phyloP scores from a whole-genome alignment of 2,329 filamentous ascomycete genomes.

The Botrytis cinerea region DNA sequence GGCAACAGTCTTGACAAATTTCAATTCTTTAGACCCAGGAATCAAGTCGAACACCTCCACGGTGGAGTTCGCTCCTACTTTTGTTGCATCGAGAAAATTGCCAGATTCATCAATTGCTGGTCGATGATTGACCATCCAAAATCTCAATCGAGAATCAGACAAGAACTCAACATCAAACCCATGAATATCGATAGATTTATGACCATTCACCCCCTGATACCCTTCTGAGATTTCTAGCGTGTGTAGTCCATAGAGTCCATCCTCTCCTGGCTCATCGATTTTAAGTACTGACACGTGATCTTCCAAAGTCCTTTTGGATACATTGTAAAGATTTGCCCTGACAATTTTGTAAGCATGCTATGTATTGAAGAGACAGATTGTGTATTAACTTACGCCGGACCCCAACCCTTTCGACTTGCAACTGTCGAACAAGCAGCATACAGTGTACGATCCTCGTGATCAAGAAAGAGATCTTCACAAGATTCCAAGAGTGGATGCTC shows the following conservation, averaged over 20 bases:
- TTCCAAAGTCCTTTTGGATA: neutral
- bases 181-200: constrained; percentile 40
- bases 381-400: neutral
- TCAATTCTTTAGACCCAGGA: constrained; percentile 34
- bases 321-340: neutral
- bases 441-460: constrained; percentile 35
- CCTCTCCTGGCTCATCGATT: constrained; percentile 35
- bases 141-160: constrained; percentile 33
- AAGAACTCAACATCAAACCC: constrained; percentile 41
- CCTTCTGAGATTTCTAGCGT: constrained; percentile 30
- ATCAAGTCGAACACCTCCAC: constrained; percentile 43
- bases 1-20: constrained; percentile 41
- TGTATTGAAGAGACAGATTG: neutral
- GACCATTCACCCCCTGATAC: constrained; percentile 34
- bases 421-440: constrained; percentile 36
- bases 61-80: constrained; percentile 43
- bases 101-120: constrained; percentile 41
- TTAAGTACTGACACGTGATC: constrained; percentile 18
- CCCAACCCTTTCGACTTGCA: neutral
- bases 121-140: constrained; percentile 43
- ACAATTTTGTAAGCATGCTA: neutral
- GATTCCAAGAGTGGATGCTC: constrained; percentile 33
- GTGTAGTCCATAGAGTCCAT: constrained; percentile 32
- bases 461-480: constrained; percentile 40
- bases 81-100: constrained; percentile 38